These are phyloP conservation scores for Salvia splendens DNA, from an alignment of 257 asterid species.

Conservation along the genomic window DNA sequence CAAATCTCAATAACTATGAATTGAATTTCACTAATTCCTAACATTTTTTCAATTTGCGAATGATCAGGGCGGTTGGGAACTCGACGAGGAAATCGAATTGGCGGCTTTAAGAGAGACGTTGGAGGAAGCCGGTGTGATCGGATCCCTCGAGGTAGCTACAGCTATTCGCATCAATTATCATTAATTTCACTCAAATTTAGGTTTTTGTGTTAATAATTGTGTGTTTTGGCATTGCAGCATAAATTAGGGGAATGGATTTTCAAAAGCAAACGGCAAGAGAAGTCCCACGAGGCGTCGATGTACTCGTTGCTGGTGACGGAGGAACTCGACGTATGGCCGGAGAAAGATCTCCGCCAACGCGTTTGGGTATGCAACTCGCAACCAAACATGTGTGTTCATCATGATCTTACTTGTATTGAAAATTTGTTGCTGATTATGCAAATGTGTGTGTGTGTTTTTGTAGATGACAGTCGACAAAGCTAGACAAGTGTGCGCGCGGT, in stretches of 20 bases:
- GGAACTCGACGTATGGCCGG: conserved; percentile 87
- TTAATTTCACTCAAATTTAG: too few relatives aligned
- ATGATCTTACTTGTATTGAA: too few relatives aligned
- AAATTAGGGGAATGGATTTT: conserved; percentile 77
- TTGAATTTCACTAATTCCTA: background rate
- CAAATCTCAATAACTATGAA: too few relatives aligned
- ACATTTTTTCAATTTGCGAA: conserved; percentile 15
- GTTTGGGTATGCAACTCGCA: conserved; percentile 58
- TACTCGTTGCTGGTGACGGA: conserved; percentile 65
- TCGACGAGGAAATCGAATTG: conserved; percentile 72
- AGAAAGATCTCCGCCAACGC: conserved; percentile 65
- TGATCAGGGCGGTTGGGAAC: conserved; percentile 85
- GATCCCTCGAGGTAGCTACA: conserved; percentile 54
- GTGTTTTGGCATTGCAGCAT: conserved; percentile 40
- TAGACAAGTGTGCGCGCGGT: conserved; percentile 55
- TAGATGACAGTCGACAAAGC: conserved; percentile 79
- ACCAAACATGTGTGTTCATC: too few relatives aligned
- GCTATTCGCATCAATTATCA: too few relatives aligned
- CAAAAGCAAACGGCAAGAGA: conserved; percentile 84
- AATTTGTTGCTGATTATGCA: too few relatives aligned
- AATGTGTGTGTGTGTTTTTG: background rate
- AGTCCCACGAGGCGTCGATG: conserved; percentile 77
- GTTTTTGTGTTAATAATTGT: too few relatives aligned
- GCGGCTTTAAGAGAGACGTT: conserved; percentile 81
- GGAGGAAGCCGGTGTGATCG: conserved; percentile 90